Conservation (phyloP, 2,329 filamentous ascomycete species). For the Raffaelea deltoideospora region DNA sequence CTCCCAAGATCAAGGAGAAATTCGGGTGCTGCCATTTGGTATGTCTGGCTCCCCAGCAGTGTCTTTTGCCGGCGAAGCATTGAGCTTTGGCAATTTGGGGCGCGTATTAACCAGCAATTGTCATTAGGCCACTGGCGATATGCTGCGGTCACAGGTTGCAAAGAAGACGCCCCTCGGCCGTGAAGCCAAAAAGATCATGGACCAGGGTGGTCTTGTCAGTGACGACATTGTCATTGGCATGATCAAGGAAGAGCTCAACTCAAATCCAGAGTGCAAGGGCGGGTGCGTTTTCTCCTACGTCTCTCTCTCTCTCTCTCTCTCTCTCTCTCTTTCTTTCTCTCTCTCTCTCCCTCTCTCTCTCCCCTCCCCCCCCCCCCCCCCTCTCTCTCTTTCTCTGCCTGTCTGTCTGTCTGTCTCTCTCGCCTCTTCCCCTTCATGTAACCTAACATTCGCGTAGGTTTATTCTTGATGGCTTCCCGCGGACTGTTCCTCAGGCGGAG, state of each 20-base stretch:
- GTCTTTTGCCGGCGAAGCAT: no score
- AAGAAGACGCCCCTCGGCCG: conserved; percentile 90
- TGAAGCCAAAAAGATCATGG: conserved; percentile 99
- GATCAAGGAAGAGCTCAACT: conserved; percentile 95
- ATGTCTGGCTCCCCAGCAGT: conserved; percentile 14
- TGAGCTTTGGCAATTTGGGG: no score
- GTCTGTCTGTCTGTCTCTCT: neutral
- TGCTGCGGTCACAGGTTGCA: conserved; percentile 95
- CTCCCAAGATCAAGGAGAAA: conserved; percentile 94
- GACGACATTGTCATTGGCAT: conserved; percentile 99
- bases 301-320: conserved; percentile 10
- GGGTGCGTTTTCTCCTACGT: conserved; percentile 43
- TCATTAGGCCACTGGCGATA: conserved; percentile 90
- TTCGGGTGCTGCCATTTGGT: conserved; percentile 96
- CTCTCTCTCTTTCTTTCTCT: neutral
- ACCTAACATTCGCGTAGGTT: conserved; percentile 42
- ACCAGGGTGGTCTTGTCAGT: conserved; percentile 89
- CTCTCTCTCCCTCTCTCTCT: conserved; percentile 13
- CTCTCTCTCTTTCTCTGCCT: neutral
- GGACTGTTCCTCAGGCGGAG: conserved; percentile 89
- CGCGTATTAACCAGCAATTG: no score
- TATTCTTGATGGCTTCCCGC: conserved; percentile 97
- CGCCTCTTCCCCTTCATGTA: neutral
- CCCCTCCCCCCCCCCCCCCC: neutral
- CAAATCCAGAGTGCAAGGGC: conserved; percentile 89